Percentiles rank a stretch among this genome's conserved stretches.
phyloP scores from a whole-genome alignment of 805 yeast species.

The Saturnispora kantuleensis region DNA sequence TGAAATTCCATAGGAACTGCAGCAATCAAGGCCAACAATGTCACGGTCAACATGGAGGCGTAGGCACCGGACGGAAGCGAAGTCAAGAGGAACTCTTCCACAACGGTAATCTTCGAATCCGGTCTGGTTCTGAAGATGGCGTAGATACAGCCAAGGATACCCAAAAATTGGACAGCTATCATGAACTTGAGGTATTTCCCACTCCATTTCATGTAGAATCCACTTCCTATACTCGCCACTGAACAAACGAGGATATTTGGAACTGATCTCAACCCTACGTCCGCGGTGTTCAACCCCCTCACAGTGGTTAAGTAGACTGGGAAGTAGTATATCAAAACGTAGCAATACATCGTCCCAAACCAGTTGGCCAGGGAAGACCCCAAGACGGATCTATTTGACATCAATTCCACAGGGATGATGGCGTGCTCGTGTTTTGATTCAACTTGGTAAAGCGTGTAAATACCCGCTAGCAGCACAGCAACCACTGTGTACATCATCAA shows the following conservation, averaged over 20 bases:
- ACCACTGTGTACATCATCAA: conserved; percentile 1
- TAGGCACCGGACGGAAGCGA: conserved; percentile 46
- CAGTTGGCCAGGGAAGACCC: conserved; percentile 59
- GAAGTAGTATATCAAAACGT: conserved; percentile 41
- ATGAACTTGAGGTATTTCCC: conserved; percentile 48
- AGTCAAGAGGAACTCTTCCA: conserved; percentile 36
- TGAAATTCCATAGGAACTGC: conserved; percentile 61
- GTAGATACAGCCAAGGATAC: conserved; percentile 33
- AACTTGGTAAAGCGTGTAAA: conserved; percentile 10
- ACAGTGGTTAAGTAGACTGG: conserved; percentile 57
- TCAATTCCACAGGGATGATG: conserved; percentile 47
- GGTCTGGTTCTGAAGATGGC: conserved; percentile 19
- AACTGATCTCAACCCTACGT: conserved; percentile 48
- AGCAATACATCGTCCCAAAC: conserved; percentile 43
- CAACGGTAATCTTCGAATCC: conserved; percentile 13
- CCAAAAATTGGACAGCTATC: conserved; percentile 32
- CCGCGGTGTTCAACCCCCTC: conserved; percentile 39
- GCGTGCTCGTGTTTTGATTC: conserved; percentile 35
- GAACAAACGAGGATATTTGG: conserved; percentile 55
- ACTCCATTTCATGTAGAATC: conserved; percentile 52
- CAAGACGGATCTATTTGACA: conserved; percentile 48
- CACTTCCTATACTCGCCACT: conserved; percentile 52
- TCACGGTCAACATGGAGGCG: conserved; percentile 52
- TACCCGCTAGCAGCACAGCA: conserved; percentile 6
- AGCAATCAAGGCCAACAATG: conserved; percentile 58